A percentile compares a stretch with the other conserved stretches of the same genome.
Conservation (phyloP, 441 rosid species). For the Breynia disticha region DNA sequence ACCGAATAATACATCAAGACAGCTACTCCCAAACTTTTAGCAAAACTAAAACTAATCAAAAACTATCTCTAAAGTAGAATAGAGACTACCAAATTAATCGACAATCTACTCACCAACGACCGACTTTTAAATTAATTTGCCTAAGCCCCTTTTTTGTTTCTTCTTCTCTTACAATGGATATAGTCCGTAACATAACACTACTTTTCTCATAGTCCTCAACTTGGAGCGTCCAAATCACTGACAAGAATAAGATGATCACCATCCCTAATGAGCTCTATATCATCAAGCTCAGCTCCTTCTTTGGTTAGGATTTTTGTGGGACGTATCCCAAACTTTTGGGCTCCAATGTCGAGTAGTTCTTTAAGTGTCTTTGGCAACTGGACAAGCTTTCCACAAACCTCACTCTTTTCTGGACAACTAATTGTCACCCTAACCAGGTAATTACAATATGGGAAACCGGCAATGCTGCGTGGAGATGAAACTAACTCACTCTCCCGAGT, state of each 20-base stretch:
- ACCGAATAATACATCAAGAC: no score
- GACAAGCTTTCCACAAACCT: conserved; percentile 40
- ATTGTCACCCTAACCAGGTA: conserved; percentile 48
- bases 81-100: no score
- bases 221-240: conserved; percentile 17
- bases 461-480: conserved; percentile 14
- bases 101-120: no score
- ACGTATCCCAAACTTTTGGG: conserved; percentile 42
- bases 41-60: no score
- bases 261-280: conserved; percentile 64
- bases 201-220: neutral
- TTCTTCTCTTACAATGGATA: no score
- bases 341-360: conserved; percentile 48
- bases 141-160: no score
- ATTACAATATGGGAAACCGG: conserved; percentile 14
- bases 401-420: conserved; percentile 45
- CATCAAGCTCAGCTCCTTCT: conserved; percentile 78
- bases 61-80: no score
- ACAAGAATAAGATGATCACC: conserved; percentile 66
- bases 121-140: no score
- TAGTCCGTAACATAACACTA: no score
- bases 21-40: no score
- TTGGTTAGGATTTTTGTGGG: conserved; percentile 40
- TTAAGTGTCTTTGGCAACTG: conserved; percentile 51
- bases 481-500: conserved; percentile 16